Evolutionary conservation across 2,329 filamentous ascomycete genomes (phyloP).

Genomic region (Trichophyton benhamiae): DNA sequence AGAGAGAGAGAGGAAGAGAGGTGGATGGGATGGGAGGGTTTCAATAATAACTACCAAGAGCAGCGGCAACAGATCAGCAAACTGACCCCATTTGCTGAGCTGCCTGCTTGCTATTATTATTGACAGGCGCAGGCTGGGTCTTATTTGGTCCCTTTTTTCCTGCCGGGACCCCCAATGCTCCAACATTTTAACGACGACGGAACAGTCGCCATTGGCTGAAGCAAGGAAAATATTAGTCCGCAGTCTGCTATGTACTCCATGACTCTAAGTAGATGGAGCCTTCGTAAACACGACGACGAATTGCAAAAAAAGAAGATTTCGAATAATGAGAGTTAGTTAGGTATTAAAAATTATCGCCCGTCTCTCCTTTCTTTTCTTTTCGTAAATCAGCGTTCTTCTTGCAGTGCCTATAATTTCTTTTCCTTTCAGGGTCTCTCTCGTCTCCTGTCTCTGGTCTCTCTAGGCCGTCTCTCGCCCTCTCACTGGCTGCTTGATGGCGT

Average conservation of each 20-base stretch:
- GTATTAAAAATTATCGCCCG: not conserved
- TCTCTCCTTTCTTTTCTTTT: not conserved
- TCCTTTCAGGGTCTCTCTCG: not conserved
- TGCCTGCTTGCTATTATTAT: not conserved
- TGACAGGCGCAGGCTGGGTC: not conserved
- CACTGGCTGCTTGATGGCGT: no score
- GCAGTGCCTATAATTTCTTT: not conserved
- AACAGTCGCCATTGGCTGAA: not conserved
- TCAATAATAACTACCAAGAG: not conserved
- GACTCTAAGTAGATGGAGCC: not conserved
- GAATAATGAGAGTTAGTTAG: not conserved
- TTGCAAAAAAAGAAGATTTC: not conserved
- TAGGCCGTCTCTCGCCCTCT: no score
- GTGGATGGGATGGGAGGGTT: not conserved
- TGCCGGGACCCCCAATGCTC: not conserved
- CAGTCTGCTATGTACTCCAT: not conserved
- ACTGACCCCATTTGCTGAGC: not conserved
- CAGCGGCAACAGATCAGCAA: not conserved
- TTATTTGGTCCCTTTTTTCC: not conserved
- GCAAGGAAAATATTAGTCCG: not conserved
- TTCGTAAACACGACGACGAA: not conserved
- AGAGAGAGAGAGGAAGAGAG: not conserved
- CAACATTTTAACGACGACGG: not conserved
- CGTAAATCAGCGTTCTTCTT: not conserved
- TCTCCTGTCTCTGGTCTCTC: not conserved